These are phyloP conservation scores for Hysterangium stoloniferum DNA, from an alignment of 768 basidiomycete genomes.

Conservation along the genomic window DNA sequence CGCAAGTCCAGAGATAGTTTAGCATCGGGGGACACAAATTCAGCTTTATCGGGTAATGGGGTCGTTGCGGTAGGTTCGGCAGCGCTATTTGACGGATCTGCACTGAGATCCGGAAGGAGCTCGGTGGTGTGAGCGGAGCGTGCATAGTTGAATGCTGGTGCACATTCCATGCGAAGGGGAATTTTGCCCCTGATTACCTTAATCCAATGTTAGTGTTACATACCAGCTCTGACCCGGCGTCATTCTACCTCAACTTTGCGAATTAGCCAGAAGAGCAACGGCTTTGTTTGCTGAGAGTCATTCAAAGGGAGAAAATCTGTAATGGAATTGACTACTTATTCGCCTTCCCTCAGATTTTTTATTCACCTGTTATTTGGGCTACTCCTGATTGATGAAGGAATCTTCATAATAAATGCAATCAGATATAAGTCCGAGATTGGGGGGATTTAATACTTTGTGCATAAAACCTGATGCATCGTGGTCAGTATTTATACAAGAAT, in stretches of 20 bases:
- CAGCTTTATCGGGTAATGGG: constrained; percentile 37
- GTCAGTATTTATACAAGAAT: background rate
- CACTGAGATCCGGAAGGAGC: constrained; percentile 41
- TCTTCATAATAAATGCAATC: background rate
- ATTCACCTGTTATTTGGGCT: constrained; percentile 66
- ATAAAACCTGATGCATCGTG: constrained; percentile 6
- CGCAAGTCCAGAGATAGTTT: constrained; percentile 64
- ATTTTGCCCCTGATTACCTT: constrained; percentile 78
- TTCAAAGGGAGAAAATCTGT: constrained; percentile 76
- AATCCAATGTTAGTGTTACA: constrained; percentile 21
- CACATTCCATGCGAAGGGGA: constrained; percentile 80
- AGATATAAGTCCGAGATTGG: constrained; percentile 42
- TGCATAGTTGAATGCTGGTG: constrained; percentile 96
- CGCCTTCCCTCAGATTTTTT: background rate
- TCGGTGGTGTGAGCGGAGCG: constrained; percentile 61
- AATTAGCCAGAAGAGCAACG: constrained; percentile 77
- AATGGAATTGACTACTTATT: constrained; percentile 7
- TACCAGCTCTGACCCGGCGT: constrained; percentile 16
- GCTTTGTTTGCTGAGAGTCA: constrained; percentile 36
- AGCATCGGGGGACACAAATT: constrained; percentile 40
- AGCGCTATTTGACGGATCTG: constrained; percentile 20
- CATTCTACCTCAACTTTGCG: constrained; percentile 69
- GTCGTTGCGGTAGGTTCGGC: constrained; percentile 15
- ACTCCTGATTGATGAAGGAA: constrained; percentile 47
- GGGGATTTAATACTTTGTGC: constrained; percentile 44